A percentile compares a stretch with the other conserved stretches of the same genome.
Conservation (phyloP, 2,329 filamentous ascomycete species). For the Talaromyces rugulosus region DNA sequence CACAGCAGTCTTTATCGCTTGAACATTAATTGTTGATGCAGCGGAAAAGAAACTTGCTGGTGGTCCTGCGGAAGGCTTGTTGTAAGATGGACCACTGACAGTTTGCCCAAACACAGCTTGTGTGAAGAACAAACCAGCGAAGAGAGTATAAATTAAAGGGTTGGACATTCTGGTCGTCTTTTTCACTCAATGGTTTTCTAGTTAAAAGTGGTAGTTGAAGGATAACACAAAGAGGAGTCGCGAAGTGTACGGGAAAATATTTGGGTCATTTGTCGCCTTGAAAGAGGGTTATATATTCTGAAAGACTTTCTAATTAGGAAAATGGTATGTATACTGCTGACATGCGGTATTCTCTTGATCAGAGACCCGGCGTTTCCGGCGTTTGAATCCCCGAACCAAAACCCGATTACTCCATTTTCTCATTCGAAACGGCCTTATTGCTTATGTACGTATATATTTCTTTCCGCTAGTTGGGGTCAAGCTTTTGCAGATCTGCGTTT, state of each 20-base stretch:
- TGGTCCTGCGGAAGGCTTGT: conserved; percentile 20
- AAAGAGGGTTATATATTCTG: neutral
- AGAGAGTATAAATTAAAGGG: neutral
- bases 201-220: neutral
- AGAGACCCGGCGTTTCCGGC: neutral
- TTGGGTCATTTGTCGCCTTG: no score
- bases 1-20: conserved; percentile 22
- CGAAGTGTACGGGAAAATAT: neutral
- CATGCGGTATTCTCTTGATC: neutral
- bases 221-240: neutral
- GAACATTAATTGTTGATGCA: conserved; percentile 20
- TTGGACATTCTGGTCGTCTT: neutral
- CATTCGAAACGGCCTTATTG: neutral
- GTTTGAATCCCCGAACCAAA: neutral
- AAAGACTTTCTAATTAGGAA: neutral
- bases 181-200: neutral
- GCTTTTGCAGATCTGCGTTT: neutral
- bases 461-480: neutral
- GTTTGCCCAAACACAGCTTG: conserved; percentile 4
- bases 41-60: conserved; percentile 25
- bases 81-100: conserved; percentile 20
- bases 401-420: neutral
- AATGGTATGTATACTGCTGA: neutral
- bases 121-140: neutral
- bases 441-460: neutral